phyloP scores from a whole-genome alignment of 495 filamentous ascomycete species.

The Hypoxylon trugodes region DNA sequence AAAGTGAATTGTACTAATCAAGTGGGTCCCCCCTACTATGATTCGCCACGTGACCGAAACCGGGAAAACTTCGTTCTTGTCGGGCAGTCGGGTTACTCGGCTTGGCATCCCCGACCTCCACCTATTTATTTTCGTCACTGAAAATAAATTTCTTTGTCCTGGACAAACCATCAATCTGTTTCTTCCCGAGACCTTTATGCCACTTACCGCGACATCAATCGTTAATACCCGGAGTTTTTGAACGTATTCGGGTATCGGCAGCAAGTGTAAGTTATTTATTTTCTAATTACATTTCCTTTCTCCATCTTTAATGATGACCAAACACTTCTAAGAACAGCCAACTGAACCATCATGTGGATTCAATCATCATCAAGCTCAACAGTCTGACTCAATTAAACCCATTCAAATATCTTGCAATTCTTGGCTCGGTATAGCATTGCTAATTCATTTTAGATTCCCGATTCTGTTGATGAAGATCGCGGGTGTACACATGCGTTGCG shows the following conservation, averaged over 20 bases:
- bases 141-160: conserved; percentile 13
- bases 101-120: conserved; percentile 1
- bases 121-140: conserved; percentile 22
- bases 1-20: not conserved
- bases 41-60: conserved; percentile 17
- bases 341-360: conserved; percentile 66
- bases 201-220: not conserved
- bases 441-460: conserved; percentile 21
- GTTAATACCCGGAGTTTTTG: too few species aligned
- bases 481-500: too few species aligned
- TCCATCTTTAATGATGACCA: conserved; percentile 53
- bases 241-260: too few species aligned
- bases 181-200: conserved; percentile 11
- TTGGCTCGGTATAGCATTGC: conserved; percentile 7
- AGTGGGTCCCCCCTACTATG: not conserved
- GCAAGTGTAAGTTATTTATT: conserved; percentile 27
- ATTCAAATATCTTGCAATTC: conserved; percentile 1
- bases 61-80: conserved; percentile 31
- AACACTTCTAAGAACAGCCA: conserved; percentile 67
- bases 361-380: conserved; percentile 66
- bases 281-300: not conserved
- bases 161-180: not conserved
- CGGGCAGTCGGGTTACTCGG: too few species aligned
- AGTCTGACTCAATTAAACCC: conserved; percentile 55
- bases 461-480: not conserved